Evolutionary conservation across 2,329 filamentous ascomycete genomes (phyloP).

Genomic region (Arachnopeziza araneosa): DNA sequence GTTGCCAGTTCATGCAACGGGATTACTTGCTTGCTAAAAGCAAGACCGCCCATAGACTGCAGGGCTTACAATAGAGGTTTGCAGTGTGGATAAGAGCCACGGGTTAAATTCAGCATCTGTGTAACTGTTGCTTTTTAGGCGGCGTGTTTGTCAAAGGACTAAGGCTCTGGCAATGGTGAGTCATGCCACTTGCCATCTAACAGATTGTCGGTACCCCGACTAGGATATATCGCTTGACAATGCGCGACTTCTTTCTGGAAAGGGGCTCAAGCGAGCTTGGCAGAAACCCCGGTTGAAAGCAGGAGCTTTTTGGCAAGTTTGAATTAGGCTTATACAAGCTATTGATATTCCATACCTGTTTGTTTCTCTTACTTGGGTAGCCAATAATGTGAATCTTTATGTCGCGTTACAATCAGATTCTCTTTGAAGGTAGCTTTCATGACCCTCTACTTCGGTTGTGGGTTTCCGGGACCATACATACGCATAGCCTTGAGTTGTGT

Average conservation of each 20-base stretch:
- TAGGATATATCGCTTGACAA: not conserved
- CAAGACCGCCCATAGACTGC: not conserved
- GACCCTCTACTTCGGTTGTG: too few species aligned
- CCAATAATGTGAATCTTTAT: too few species aligned
- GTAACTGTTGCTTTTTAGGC: not conserved
- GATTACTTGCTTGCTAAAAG: not conserved
- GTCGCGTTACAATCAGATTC: too few species aligned
- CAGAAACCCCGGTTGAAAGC: not conserved
- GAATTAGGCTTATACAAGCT: too few species aligned
- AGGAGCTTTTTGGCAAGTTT: too few species aligned
- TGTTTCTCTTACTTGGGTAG: too few species aligned
- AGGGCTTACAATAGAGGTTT: not conserved
- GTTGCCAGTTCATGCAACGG: not conserved
- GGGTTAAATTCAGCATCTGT: not conserved
- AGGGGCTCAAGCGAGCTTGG: not conserved
- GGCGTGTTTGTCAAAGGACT: not conserved
- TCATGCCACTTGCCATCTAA: not conserved
- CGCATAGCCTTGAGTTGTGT: too few species aligned
- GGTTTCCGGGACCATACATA: too few species aligned
- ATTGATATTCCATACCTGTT: too few species aligned
- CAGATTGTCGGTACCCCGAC: not conserved
- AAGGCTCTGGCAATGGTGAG: not conserved
- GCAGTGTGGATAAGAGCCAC: not conserved
- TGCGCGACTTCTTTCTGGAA: not conserved
- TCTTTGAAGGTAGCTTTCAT: too few species aligned